Conservation (phyloP, 140 eudicot species). For the Flaveria floridana region DNA sequence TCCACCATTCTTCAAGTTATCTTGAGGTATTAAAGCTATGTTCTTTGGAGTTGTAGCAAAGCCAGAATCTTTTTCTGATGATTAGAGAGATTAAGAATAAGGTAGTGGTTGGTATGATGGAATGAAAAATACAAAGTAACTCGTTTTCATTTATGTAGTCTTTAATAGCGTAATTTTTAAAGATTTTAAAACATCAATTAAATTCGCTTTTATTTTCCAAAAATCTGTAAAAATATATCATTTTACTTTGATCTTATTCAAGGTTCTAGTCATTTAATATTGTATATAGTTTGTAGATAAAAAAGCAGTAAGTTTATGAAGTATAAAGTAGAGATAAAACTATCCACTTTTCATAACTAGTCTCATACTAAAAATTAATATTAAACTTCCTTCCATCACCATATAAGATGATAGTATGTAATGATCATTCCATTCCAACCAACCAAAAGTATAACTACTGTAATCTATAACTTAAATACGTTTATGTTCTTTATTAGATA, state of each 20-base stretch:
- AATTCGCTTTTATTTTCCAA: background rate
- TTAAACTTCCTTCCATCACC: background rate
- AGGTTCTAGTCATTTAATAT: slow-evolving; percentile 12
- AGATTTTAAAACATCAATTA: background rate
- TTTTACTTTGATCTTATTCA: background rate
- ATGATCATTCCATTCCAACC: slow-evolving; percentile 8
- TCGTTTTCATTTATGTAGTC: background rate
- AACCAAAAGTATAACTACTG: slow-evolving; percentile 7
- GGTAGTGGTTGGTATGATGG: background rate
- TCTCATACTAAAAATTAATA: background rate
- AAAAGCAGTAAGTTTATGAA: background rate
- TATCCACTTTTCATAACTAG: background rate
- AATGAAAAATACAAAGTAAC: background rate
- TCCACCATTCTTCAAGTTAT: slow-evolving; percentile 30
- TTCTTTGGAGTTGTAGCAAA: slow-evolving; percentile 29
- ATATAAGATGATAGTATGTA: background rate
- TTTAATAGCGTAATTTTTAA: background rate
- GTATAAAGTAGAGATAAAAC: background rate
- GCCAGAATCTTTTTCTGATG: slow-evolving; percentile 40
- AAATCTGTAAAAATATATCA: background rate
- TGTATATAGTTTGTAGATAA: background rate
- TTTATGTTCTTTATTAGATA: slow-evolving; percentile 1
- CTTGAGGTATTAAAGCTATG: slow-evolving; percentile 26
- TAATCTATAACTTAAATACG: slow-evolving; percentile 8
- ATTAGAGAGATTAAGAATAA: slow-evolving; percentile 26